These are phyloP conservation scores for Trichoderma guizhouense DNA, from an alignment of 2,329 filamentous ascomycete species.

Conservation along the genomic window DNA sequence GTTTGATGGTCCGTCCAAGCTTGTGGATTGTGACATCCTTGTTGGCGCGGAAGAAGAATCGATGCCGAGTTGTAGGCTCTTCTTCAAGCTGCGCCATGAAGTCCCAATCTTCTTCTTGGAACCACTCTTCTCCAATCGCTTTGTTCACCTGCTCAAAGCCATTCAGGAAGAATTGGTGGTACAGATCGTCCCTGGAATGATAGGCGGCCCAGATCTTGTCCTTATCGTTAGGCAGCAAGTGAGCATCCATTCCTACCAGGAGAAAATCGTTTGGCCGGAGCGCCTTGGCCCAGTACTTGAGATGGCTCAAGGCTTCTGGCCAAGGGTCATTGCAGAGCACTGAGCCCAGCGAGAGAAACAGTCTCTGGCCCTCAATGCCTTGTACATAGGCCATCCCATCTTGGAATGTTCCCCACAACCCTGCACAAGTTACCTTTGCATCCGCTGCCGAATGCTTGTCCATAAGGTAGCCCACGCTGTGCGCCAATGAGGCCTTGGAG, in stretches of 20 bases:
- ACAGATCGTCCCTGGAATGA: conserved; percentile 37
- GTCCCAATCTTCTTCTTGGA: conserved; percentile 38
- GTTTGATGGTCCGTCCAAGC: conserved; percentile 27
- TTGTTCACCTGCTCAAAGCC: conserved; percentile 39
- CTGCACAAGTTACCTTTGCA: conserved; percentile 34
- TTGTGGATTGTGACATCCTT: conserved; percentile 30
- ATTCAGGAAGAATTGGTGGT: conserved; percentile 37
- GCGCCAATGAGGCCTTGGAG: conserved; percentile 34
- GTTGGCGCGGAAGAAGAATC: conserved; percentile 39
- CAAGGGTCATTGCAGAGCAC: conserved; percentile 43
- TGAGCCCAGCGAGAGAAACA: conserved; percentile 42
- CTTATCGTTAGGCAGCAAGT: conserved; percentile 31
- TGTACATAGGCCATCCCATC: conserved; percentile 34
- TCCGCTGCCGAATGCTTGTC: conserved; percentile 27
- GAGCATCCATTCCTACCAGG: conserved; percentile 42
- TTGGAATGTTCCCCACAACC: conserved; percentile 41
- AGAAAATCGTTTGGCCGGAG: conserved; percentile 36
- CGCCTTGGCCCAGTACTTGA: conserved; percentile 36
- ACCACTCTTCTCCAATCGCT: conserved; percentile 33
- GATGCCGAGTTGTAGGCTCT: conserved; percentile 37
- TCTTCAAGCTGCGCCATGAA: conserved; percentile 36
- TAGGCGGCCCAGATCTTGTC: conserved; percentile 41
- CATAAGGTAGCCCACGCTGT: conserved; percentile 34
- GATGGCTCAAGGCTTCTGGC: conserved; percentile 33
- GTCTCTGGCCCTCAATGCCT: conserved; percentile 30